Percentiles rank a stretch among this genome's conserved stretches.
phyloP scores from a whole-genome alignment of 2,329 filamentous ascomycete species.

The Curvularia eragrostidis region DNA sequence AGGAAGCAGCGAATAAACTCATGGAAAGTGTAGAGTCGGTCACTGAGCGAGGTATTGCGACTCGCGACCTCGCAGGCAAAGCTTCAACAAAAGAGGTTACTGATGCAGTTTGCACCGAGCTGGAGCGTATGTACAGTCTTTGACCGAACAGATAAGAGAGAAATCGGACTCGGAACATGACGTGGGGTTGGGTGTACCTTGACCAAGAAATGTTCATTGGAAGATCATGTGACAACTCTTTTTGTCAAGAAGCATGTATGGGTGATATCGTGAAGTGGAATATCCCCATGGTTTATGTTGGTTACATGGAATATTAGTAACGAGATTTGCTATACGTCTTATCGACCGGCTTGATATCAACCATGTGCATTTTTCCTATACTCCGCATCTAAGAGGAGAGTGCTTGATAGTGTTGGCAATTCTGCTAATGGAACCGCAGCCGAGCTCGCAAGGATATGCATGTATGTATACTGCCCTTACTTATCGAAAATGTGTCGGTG shows the following conservation, averaged over 20 bases:
- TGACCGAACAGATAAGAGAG: neutral
- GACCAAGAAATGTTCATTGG: neutral
- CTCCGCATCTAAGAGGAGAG: no score
- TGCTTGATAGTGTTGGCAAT: neutral
- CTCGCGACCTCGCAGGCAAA: slow-evolving; percentile 61
- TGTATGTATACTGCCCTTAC: neutral
- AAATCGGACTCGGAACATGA: neutral
- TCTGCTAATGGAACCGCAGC: neutral
- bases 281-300: neutral
- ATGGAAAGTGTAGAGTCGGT: slow-evolving; percentile 63
- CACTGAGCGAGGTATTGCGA: slow-evolving; percentile 60
- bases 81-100: slow-evolving; percentile 53
- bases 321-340: no score
- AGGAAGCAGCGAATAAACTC: slow-evolving; percentile 57
- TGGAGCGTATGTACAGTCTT: slow-evolving; percentile 33
- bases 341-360: no score
- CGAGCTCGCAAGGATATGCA: neutral
- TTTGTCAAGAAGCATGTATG: no score
- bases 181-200: neutral
- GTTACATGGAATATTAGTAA: no score
- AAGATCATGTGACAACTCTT: neutral
- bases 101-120: slow-evolving; percentile 51
- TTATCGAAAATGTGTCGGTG: neutral
- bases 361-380: neutral
- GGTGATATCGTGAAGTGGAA: neutral